These are phyloP conservation scores for Tilletia horrida DNA, from an alignment of 1,284 basidiomycete genomes.

Conservation along the genomic window DNA sequence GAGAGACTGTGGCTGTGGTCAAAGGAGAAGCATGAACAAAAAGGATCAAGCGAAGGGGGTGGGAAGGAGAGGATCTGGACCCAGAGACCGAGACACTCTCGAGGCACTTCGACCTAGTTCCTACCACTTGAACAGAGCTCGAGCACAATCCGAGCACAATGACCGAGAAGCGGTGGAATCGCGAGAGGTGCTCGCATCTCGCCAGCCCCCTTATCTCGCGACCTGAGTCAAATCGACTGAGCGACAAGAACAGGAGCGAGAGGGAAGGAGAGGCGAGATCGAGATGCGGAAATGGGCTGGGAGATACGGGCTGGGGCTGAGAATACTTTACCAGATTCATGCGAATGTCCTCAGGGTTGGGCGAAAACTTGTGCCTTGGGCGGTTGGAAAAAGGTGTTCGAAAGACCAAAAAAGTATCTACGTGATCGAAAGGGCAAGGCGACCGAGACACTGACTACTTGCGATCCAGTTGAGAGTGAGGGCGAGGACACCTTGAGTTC, in stretches of 20 bases:
- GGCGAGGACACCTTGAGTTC: conserved; percentile 50
- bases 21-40: background rate
- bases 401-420: background rate
- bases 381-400: background rate
- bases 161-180: too few species aligned
- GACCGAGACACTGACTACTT: conserved; percentile 47
- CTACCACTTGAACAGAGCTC: too few species aligned
- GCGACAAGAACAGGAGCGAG: too few species aligned
- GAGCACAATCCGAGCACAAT: too few species aligned
- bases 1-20: conserved; percentile 15
- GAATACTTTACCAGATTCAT: conserved; percentile 1
- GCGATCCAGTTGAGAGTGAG: conserved; percentile 54
- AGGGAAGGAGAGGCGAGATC: background rate
- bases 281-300: too few species aligned
- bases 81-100: too few species aligned
- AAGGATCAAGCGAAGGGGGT: conserved; percentile 8
- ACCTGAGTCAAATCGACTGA: too few species aligned
- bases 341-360: too few species aligned
- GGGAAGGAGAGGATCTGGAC: background rate
- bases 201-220: too few species aligned
- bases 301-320: background rate
- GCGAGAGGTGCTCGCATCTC: too few species aligned
- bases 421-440: background rate
- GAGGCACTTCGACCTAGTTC: too few species aligned
- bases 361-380: too few species aligned